Conservation (phyloP, 495 filamentous ascomycete species). For the Thozetella sp. region DNA sequence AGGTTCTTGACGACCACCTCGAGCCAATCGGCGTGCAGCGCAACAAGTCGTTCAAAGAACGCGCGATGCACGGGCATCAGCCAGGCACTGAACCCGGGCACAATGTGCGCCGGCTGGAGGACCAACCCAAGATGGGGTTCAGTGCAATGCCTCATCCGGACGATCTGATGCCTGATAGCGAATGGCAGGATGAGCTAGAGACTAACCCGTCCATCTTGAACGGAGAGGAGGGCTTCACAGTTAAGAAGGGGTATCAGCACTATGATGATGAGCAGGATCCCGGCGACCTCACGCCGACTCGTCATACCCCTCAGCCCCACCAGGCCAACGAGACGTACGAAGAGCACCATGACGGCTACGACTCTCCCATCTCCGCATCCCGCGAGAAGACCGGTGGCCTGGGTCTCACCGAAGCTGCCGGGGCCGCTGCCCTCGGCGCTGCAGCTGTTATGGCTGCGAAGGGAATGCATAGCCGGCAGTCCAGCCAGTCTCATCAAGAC, state of each 20-base stretch:
- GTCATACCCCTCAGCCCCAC: slow-evolving; percentile 26
- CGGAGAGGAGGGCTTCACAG: slow-evolving; percentile 26
- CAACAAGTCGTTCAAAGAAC: slow-evolving; percentile 59
- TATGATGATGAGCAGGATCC: slow-evolving; percentile 33
- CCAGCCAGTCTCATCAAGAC: slow-evolving; percentile 49
- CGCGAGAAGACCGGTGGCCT: slow-evolving; percentile 17
- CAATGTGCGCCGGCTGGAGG: slow-evolving; percentile 67
- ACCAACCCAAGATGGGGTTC: slow-evolving; percentile 57
- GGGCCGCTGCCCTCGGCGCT: slow-evolving; percentile 39
- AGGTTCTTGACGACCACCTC: slow-evolving; percentile 26
- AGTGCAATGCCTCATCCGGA: slow-evolving; percentile 63
- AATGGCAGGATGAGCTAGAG: slow-evolving; percentile 55
- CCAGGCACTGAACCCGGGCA: slow-evolving; percentile 74
- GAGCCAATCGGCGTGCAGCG: slow-evolving; percentile 37
- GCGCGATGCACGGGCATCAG: slow-evolving; percentile 44
- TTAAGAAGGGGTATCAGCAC: neutral
- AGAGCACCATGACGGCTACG: slow-evolving; percentile 20
- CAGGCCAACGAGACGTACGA: slow-evolving; percentile 37
- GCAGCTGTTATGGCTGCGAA: slow-evolving; percentile 44
- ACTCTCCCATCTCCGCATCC: slow-evolving; percentile 4
- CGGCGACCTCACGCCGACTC: slow-evolving; percentile 38
- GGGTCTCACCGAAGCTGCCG: slow-evolving; percentile 23
- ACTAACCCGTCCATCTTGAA: slow-evolving; percentile 41
- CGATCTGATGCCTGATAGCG: slow-evolving; percentile 69
- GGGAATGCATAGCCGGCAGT: slow-evolving; percentile 46